phyloP scores from a whole-genome alignment of 2,329 filamentous ascomycete genomes.

The Beauveria varroae region DNA sequence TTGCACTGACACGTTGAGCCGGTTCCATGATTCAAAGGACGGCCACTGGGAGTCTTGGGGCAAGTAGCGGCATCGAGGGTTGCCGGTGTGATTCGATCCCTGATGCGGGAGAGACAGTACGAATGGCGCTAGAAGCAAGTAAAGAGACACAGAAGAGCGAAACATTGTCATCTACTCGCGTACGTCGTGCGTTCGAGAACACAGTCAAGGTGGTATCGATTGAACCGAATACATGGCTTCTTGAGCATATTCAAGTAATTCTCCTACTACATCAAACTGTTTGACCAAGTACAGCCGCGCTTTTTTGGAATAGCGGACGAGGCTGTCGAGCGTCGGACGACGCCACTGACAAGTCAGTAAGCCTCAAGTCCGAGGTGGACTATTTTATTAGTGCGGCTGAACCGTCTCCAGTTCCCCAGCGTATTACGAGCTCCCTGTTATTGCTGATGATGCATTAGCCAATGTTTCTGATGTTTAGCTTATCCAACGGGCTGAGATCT shows the following conservation, averaged over 20 bases:
- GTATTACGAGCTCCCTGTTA: neutral
- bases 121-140: neutral
- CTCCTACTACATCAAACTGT: neutral
- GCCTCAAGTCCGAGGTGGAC: neutral
- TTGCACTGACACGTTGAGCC: conserved; percentile 43
- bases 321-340: neutral
- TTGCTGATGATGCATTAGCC: conserved; percentile 3
- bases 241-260: neutral
- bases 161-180: neutral
- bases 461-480: neutral
- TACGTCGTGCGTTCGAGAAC: neutral
- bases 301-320: no score
- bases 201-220: neutral
- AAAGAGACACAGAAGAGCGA: neutral
- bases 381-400: neutral
- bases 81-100: neutral
- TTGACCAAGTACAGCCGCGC: neutral
- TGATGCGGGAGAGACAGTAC: neutral
- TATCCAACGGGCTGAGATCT: neutral
- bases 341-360: neutral
- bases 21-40: conserved; percentile 33
- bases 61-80: conserved; percentile 32
- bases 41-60: conserved; percentile 52
- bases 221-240: neutral
- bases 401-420: neutral